A percentile compares a stretch with the other conserved stretches of the same genome.
phyloP scores from a whole-genome alignment of 352 stramenopile species.

The Chrysophaeum taylorii region DNA sequence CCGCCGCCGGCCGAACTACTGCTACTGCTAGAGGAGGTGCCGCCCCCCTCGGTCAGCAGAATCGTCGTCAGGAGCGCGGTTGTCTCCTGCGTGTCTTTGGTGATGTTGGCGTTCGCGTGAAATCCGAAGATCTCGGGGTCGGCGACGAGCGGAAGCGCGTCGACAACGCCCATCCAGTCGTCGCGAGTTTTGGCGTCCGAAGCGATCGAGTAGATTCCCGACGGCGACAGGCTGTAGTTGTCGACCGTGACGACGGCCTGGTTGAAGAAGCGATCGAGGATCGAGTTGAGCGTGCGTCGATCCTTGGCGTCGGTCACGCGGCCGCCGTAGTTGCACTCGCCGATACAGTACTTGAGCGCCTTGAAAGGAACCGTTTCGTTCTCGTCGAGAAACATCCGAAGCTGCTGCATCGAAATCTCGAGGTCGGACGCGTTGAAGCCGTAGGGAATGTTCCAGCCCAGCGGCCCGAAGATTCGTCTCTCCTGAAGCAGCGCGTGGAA shows the following conservation, averaged over 20 bases:
- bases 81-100: slow-evolving; percentile 82
- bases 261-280: slow-evolving; percentile 75
- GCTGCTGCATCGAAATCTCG: slow-evolving; percentile 49
- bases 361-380: slow-evolving; percentile 61
- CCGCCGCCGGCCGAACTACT: slow-evolving; percentile 38
- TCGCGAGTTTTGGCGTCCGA: slow-evolving; percentile 22
- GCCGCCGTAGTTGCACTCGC: slow-evolving; percentile 87
- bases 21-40: slow-evolving; percentile 42
- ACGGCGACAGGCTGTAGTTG: slow-evolving; percentile 23
- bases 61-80: slow-evolving; percentile 72
- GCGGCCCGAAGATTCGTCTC: slow-evolving; percentile 72
- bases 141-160: slow-evolving; percentile 66
- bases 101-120: slow-evolving; percentile 84
- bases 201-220: slow-evolving; percentile 31
- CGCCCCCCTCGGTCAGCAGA: slow-evolving; percentile 70
- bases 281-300: slow-evolving; percentile 68
- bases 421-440: slow-evolving; percentile 88
- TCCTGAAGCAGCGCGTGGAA: slow-evolving; percentile 87
- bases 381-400: slow-evolving; percentile 49
- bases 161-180: slow-evolving; percentile 37
- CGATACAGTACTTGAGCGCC: slow-evolving; percentile 72
- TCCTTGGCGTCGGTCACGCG: slow-evolving; percentile 87
- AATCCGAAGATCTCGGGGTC: slow-evolving; percentile 78
- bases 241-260: slow-evolving; percentile 49
- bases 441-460: slow-evolving; percentile 90